These are phyloP conservation scores for Scutellaria galericulata DNA, from an alignment of 257 asterid species.

Conservation along the genomic window DNA sequence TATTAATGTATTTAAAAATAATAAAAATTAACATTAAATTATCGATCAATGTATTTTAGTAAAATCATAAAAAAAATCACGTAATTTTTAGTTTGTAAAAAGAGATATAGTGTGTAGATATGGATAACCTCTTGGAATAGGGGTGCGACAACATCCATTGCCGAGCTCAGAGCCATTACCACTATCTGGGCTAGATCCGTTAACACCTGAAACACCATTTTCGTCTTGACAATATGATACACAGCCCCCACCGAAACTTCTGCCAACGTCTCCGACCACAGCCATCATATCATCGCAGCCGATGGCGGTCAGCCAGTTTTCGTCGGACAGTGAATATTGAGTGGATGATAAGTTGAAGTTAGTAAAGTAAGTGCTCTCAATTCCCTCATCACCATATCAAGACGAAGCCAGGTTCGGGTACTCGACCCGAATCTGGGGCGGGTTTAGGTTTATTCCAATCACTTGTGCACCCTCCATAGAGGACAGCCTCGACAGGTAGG, in stretches of 20 bases:
- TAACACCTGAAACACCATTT: neutral
- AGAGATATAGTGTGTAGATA: too few species aligned
- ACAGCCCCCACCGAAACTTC: conserved; percentile 16
- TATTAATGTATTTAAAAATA: too few species aligned
- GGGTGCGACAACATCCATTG: neutral
- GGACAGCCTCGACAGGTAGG: neutral
- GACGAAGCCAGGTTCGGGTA: neutral
- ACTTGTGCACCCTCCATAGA: neutral
- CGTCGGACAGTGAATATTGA: conserved; percentile 26
- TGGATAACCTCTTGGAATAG: neutral
- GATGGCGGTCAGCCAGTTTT: conserved; percentile 27
- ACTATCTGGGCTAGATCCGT: conserved; percentile 11
- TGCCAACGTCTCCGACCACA: neutral
- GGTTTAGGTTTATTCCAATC: neutral
- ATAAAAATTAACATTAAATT: too few species aligned
- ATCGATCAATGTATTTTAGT: too few species aligned
- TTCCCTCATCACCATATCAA: neutral
- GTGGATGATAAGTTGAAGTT: neutral
- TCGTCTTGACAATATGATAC: neutral
- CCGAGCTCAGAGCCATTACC: neutral
- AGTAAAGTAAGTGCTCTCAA: neutral
- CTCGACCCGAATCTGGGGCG: conserved; percentile 13
- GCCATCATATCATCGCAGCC: conserved; percentile 31
- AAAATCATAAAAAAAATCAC: too few species aligned
- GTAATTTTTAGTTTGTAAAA: too few species aligned